These are phyloP conservation scores for Boletellus sp. DNA, from an alignment of 768 basidiomycete species.

Conservation along the genomic window DNA sequence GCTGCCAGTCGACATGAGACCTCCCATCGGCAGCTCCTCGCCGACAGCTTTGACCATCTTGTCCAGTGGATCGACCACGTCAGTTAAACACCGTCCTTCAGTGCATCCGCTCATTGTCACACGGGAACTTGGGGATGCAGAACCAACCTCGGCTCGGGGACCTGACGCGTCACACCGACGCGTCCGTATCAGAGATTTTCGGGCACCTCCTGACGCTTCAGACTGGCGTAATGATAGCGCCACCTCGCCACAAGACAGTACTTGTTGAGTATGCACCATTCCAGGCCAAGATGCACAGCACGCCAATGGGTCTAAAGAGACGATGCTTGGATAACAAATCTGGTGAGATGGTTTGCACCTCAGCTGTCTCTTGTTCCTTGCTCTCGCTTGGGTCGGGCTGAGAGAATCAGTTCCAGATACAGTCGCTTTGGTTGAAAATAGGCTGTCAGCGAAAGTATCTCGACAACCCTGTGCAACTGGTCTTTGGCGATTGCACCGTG, in stretches of 20 bases:
- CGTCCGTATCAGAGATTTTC: slow-evolving; percentile 10
- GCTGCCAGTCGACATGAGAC: slow-evolving; percentile 16
- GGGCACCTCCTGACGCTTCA: slow-evolving; percentile 12
- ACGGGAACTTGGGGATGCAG: too few species aligned
- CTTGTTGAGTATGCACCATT: slow-evolving; percentile 7
- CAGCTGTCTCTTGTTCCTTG: background rate
- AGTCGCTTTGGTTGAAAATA: too few species aligned
- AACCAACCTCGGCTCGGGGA: slow-evolving; percentile 15
- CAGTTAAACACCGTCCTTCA: too few species aligned
- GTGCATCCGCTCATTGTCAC: too few species aligned
- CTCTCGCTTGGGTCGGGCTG: too few species aligned
- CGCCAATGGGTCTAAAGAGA: slow-evolving; percentile 20
- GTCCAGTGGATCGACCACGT: slow-evolving; percentile 8
- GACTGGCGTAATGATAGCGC: slow-evolving; percentile 7
- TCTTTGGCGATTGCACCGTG: slow-evolving; percentile 5
- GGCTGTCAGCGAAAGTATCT: slow-evolving; percentile 13
- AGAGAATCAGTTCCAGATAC: too few species aligned
- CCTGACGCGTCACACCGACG: slow-evolving; percentile 9
- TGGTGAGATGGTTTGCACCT: background rate
- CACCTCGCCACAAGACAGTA: too few species aligned
- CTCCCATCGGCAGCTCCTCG: slow-evolving; percentile 9
- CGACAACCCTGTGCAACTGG: slow-evolving; percentile 1
- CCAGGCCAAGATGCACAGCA: slow-evolving; percentile 16
- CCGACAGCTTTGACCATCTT: slow-evolving; percentile 19
- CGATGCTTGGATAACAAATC: background rate